These are phyloP conservation scores for Aschersonia sp. DNA, from an alignment of 2,329 filamentous ascomycete species.

Conservation along the genomic window DNA sequence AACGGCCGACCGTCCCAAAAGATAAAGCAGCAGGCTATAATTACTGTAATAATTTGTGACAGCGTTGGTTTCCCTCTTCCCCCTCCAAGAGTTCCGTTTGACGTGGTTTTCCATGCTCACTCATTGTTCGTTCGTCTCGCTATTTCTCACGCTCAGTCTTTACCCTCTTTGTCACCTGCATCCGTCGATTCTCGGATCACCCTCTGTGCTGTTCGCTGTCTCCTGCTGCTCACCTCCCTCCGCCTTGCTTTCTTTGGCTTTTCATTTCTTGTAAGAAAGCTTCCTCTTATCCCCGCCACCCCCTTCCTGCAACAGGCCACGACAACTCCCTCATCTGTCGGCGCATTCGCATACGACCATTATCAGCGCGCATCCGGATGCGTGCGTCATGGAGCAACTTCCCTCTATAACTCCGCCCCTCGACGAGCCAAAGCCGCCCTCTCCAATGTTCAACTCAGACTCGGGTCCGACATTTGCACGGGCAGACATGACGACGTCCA, in stretches of 20 bases:
- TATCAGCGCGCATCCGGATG: background rate
- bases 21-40: background rate
- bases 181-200: background rate
- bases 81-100: background rate
- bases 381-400: conserved; percentile 4
- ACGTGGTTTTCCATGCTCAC: background rate
- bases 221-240: background rate
- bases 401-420: conserved; percentile 1
- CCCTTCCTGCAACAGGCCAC: background rate
- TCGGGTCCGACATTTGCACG: background rate
- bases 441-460: background rate
- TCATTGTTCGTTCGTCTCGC: background rate
- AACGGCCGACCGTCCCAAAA: conserved; percentile 1
- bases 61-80: background rate
- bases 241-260: background rate
- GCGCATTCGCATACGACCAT: background rate
- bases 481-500: conserved; percentile 1
- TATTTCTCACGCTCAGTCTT: background rate
- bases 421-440: conserved; percentile 1
- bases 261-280: background rate
- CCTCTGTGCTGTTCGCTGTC: background rate
- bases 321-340: background rate
- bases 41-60: background rate
- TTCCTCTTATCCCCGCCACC: background rate
- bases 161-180: background rate